These are phyloP conservation scores for Geotrichum histeridarum DNA, from an alignment of 1,139 yeast species.

Conservation along the genomic window DNA sequence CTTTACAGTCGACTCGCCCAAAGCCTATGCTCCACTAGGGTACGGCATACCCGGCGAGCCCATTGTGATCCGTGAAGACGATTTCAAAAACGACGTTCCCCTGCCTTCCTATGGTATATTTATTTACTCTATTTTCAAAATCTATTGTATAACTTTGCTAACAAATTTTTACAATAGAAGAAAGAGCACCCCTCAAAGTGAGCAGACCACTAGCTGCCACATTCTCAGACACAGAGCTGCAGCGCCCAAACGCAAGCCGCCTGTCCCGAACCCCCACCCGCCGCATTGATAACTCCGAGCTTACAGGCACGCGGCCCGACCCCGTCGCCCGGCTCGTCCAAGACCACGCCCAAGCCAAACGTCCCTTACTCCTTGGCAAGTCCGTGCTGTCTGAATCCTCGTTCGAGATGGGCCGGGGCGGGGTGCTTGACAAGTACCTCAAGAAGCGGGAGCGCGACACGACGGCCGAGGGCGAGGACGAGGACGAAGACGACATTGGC, in stretches of 20 bases:
- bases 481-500: background rate
- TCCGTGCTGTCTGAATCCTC: constrained; percentile 19
- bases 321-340: constrained; percentile 22
- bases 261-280: constrained; percentile 22
- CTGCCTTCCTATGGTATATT: constrained; percentile 30
- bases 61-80: constrained; percentile 25
- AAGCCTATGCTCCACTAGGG: constrained; percentile 34
- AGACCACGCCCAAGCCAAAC: constrained; percentile 11
- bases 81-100: constrained; percentile 28
- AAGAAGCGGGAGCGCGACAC: constrained; percentile 17
- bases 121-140: no score
- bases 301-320: constrained; percentile 18
- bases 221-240: constrained; percentile 32
- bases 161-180: no score
- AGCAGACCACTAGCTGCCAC: constrained; percentile 30
- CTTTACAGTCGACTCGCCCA: constrained; percentile 30
- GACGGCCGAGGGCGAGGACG: constrained; percentile 3
- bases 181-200: constrained; percentile 25
- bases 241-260: constrained; percentile 26
- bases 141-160: no score
- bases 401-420: constrained; percentile 18
- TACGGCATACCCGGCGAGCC: constrained; percentile 27
- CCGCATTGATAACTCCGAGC: constrained; percentile 18
- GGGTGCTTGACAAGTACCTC: constrained; percentile 15
- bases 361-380: constrained; percentile 25